Conservation (phyloP, 192 early-diverging fungal genomes). For the Coemansia sp. region DNA sequence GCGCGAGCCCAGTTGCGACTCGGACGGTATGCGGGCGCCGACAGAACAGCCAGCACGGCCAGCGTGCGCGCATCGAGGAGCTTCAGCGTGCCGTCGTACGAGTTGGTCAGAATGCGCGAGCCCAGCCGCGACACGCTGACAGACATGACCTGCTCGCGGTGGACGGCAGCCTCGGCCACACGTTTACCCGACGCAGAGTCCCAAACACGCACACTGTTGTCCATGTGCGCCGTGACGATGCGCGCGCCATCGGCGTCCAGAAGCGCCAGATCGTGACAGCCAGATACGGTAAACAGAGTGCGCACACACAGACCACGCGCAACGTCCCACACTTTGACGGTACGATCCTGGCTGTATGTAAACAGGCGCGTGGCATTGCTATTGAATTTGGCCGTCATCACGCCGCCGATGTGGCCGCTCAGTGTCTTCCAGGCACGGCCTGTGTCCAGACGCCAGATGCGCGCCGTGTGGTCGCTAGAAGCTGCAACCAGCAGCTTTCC, state of each 20-base stretch:
- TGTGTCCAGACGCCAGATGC: conserved; percentile 82
- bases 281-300: conserved; percentile 91
- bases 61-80: conserved; percentile 80
- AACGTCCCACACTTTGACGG: conserved; percentile 95
- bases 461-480: conserved; percentile 88
- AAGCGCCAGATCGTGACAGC: conserved; percentile 88
- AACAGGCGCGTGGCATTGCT: conserved; percentile 77
- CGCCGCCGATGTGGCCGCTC: conserved; percentile 93
- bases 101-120: conserved; percentile 84
- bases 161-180: conserved; percentile 83
- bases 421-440: conserved; percentile 85
- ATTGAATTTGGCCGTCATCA: conserved; percentile 84
- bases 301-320: conserved; percentile 84
- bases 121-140: conserved; percentile 64
- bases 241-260: conserved; percentile 76
- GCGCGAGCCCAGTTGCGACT: conserved; percentile 89
- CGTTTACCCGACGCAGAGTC: conserved; percentile 79
- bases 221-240: conserved; percentile 90
- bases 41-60: conserved; percentile 62
- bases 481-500: conserved; percentile 60
- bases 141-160: conserved; percentile 87
- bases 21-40: conserved; percentile 74
- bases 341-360: conserved; percentile 93
- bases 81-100: conserved; percentile 88
- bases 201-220: conserved; percentile 92